Base-by-base conservation (phyloP, 306 rosid genomes). In the Dryas drummondii region DNA sequence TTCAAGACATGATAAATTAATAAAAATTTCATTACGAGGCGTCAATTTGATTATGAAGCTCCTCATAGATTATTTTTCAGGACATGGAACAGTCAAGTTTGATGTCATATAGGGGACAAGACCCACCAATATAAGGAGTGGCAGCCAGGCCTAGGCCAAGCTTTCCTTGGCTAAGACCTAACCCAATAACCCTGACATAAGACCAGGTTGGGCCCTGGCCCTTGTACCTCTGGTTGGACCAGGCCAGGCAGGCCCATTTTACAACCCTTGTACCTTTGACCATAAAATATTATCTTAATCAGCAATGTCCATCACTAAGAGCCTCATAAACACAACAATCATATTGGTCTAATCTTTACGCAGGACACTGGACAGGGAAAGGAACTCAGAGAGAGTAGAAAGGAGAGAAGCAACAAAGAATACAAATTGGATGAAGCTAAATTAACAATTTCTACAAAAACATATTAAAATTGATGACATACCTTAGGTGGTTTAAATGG, bases 401-500 rank as follows among this genome's bases (percentile, higher is more conserved):
- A 6, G 4, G 8, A 8, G 48, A 63, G 8, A 7, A 41, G 68
- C 37, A 40, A n/a, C 4, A 19, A 16, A 63, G 7, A 63, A 6
- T 42, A 42, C 48, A 41, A 63, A 0, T 16, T 5, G 13, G 15
- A 63, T 63, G 57, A 50, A 76, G 49, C 45, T 13, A 37, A 51
- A 77, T 50, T 60, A 65, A 15, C 14, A 70, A 50, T 16, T 8
- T 51, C 16, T 26, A 51, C 27, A 46, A 61, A 27, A 19, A 27
- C 41, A 49, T 32, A 75, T 52, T 16, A 52, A 37, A 70, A 54
- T 17, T 12, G 46, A 58, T 48, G 56, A 17, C 77, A 56, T 80
- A 89, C 96, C 96, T 89, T 88, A 26, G 93, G 96, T 49, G 96
- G 97, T 68, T 91, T 91, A 84, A 91, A 89, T 65, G 96, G 96